These are phyloP conservation scores for Catenaria anguillulae DNA, from an alignment of 371 early-diverging fungal genomes.

Conservation along the genomic window DNA sequence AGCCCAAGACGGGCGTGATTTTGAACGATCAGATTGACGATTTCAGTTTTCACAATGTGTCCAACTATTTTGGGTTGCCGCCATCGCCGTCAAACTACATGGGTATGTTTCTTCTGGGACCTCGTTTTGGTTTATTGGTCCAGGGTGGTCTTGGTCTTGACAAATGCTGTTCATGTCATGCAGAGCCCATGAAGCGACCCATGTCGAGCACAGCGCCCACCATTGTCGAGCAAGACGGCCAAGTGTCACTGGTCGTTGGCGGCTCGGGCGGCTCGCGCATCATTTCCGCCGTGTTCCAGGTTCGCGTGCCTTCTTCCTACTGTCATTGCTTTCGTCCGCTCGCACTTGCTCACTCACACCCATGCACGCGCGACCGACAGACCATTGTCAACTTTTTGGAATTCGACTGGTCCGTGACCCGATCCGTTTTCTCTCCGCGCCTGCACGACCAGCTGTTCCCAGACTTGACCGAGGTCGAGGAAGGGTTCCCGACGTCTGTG, in stretches of 20 bases:
- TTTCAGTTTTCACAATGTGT: slow-evolving; percentile 74
- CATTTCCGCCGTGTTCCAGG: slow-evolving; percentile 66
- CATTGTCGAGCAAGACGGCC: slow-evolving; percentile 57
- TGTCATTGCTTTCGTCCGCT: too few relatives aligned
- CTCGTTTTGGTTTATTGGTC: too few relatives aligned
- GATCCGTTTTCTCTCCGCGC: slow-evolving; percentile 65
- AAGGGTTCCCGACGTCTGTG: not conserved
- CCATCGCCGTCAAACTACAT: slow-evolving; percentile 75
- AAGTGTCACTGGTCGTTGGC: slow-evolving; percentile 66
- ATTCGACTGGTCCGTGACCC: slow-evolving; percentile 42
- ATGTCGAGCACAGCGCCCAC: slow-evolving; percentile 78
- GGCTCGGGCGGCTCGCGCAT: slow-evolving; percentile 94
- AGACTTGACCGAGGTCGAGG: slow-evolving; percentile 20
- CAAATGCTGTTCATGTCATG: too few relatives aligned
- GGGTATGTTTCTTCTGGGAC: slow-evolving; percentile 22
- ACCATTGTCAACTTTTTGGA: slow-evolving; percentile 59
- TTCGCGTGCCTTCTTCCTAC: too few relatives aligned
- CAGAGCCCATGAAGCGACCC: slow-evolving; percentile 81
- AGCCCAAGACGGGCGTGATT: slow-evolving; percentile 86
- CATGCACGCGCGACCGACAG: too few relatives aligned
- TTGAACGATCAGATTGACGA: slow-evolving; percentile 98
- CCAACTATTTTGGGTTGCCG: slow-evolving; percentile 69
- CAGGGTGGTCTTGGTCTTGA: too few relatives aligned
- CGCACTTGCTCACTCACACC: too few relatives aligned
- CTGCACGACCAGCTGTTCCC: slow-evolving; percentile 91